A percentile compares a stretch with the other conserved stretches of the same genome.
phyloP scores from a whole-genome alignment of 2,329 filamentous ascomycete genomes.

The Xylaria sp. region DNA sequence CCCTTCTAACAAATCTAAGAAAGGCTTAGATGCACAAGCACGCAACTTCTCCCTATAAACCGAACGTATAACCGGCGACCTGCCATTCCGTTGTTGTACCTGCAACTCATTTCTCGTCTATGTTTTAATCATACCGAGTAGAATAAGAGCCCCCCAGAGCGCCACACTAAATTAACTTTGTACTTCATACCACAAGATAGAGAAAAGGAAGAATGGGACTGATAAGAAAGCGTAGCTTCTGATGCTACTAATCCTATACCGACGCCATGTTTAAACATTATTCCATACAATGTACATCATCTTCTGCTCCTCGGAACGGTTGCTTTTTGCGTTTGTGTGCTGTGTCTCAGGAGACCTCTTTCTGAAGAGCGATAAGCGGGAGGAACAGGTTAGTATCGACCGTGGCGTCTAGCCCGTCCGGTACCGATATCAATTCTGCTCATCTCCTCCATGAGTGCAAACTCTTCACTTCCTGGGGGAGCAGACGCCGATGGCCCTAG shows the following conservation, averaged over 20 bases:
- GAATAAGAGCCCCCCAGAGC: neutral
- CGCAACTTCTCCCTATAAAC: neutral
- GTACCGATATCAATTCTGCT: slow-evolving; percentile 73
- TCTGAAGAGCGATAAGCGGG: neutral
- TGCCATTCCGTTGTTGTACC: slow-evolving; percentile 11
- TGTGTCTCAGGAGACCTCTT: slow-evolving; percentile 9
- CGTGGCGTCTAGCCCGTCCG: slow-evolving; percentile 65
- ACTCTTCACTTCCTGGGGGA: slow-evolving; percentile 57
- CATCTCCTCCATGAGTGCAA: slow-evolving; percentile 77
- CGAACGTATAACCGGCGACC: neutral
- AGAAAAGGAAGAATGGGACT: neutral
- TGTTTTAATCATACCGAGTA: slow-evolving; percentile 12
- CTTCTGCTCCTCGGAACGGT: slow-evolving; percentile 12
- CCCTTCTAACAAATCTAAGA: neutral
- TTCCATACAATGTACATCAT: slow-evolving; percentile 35
- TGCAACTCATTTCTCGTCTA: slow-evolving; percentile 14
- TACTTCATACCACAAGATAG: slow-evolving; percentile 26
- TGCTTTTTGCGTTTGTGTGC: slow-evolving; percentile 22
- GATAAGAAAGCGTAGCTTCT: slow-evolving; percentile 7
- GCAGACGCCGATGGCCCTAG: slow-evolving; percentile 42
- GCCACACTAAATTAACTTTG: slow-evolving; percentile 22
- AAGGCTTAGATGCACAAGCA: neutral
- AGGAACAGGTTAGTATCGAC: slow-evolving; percentile 44
- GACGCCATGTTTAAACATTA: slow-evolving; percentile 32
- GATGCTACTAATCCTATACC: neutral